These are phyloP conservation scores for Torulaspora globosa DNA, from an alignment of 1,139 yeast genomes.

Conservation along the genomic window DNA sequence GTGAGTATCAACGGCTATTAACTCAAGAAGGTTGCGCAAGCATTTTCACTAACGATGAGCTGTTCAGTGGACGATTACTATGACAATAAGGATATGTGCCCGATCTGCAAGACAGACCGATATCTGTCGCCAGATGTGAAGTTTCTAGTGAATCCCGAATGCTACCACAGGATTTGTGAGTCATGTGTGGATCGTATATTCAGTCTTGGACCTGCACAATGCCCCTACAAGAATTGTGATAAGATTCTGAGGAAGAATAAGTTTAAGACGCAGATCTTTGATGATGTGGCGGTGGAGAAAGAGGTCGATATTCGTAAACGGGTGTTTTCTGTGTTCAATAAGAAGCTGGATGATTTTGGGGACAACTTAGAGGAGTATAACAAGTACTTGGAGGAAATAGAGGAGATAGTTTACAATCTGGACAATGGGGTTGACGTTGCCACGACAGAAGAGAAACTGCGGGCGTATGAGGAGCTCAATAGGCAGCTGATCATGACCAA, in stretches of 20 bases:
- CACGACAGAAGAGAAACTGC: conserved; percentile 63
- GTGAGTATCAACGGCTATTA: conserved; percentile 2
- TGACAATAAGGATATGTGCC: conserved; percentile 74
- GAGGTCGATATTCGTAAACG: conserved; percentile 88
- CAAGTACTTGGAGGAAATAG: conserved; percentile 76
- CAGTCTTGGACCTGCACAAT: conserved; percentile 91
- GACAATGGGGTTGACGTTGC: conserved; percentile 67
- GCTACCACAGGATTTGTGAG: conserved; percentile 96
- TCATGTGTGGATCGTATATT: conserved; percentile 94
- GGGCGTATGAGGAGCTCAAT: conserved; percentile 71
- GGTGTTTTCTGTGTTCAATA: conserved; percentile 73
- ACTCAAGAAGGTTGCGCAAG: not conserved
- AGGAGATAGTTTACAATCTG: conserved; percentile 72
- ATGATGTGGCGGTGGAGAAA: conserved; percentile 80
- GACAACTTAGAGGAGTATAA: conserved; percentile 57
- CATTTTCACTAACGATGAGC: conserved; percentile 2
- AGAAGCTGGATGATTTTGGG: conserved; percentile 73
- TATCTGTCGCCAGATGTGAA: conserved; percentile 91
- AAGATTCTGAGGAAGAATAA: conserved; percentile 80
- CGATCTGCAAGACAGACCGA: conserved; percentile 93
- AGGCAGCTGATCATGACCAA: conserved; percentile 72
- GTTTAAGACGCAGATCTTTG: conserved; percentile 88
- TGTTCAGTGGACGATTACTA: conserved; percentile 32
- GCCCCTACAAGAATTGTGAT: conserved; percentile 91
- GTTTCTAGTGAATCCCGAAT: conserved; percentile 90